Evolutionary conservation across 805 yeast species (phyloP), one percentile per base, ranked within the genome.

Genomic region (Suhomyces xylopsoci): DNA sequence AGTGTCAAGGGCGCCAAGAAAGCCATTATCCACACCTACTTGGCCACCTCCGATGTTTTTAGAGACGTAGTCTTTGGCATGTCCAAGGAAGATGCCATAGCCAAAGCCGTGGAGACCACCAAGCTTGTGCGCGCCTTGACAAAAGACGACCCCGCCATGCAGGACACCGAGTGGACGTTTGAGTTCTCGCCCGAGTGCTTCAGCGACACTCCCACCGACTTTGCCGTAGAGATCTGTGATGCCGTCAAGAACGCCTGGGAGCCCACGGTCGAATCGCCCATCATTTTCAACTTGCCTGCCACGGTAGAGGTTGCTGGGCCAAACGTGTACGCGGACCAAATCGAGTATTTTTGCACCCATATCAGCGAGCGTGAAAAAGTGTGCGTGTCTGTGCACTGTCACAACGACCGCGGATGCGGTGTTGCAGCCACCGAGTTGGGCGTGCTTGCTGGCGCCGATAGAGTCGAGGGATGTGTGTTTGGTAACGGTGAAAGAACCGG

Each of bases 401-500:
- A 87, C 70, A 87, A 87, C 62, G 93, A 87, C 66, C 80, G 93
- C 70, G 93, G 93, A 19, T 85, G 90, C 66, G 91, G 90, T 64
- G 91, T 87, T 51, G 93, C 93, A 45, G 93, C 93, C 24, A 78
- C 90, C 45, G 93, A 87, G 68, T 74, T 87, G 55, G 92, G 90
- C 61, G 61, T 84, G 30, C 71, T 87, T 62, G 93, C 91, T n/a
- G 93, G 93, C 64, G 93, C 88, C 55, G 92, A 87, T 70, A 80
- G 93, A 75, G 88, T 87, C 49, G 93, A 87, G 71, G 93, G 93
- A 52, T 87, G 92, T 76, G 75, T 87, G 42, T 87, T 87, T 58
- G 92, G 92, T 63, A 87, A 86, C 68, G 93, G 93, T 72, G 93
- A 87, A 77, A 79, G 93, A 74, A 87, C 93, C 26, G 93, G 93